phyloP scores from a whole-genome alignment of 352 stramenopile genomes.

The Pythium biforme region DNA sequence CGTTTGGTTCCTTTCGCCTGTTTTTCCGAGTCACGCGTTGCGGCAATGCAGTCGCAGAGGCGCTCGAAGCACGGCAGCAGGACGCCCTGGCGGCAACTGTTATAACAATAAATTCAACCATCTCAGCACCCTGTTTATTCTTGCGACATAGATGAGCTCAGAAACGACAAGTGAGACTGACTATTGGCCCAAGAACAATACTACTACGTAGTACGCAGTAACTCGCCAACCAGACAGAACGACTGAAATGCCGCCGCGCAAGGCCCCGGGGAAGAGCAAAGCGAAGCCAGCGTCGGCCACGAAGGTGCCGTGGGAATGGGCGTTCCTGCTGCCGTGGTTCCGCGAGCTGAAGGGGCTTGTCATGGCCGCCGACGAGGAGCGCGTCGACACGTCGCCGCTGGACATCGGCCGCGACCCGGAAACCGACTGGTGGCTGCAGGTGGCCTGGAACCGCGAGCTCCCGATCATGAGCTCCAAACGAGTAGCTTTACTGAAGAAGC shows the following conservation, averaged over 20 bases:
- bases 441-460: not conserved
- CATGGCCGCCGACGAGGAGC: not conserved
- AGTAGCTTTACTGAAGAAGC: not conserved
- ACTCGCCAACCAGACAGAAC: too few relatives aligned
- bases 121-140: too few relatives aligned
- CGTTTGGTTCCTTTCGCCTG: too few relatives aligned
- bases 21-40: too few relatives aligned
- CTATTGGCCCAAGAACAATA: too few relatives aligned
- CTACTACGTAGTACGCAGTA: too few relatives aligned
- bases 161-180: not conserved
- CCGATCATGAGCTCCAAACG: not conserved
- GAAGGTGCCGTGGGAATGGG: not conserved
- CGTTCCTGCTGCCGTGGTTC: not conserved
- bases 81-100: too few relatives aligned
- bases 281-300: too few relatives aligned
- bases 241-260: not conserved
- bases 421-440: not conserved
- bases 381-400: slow-evolving; percentile 1
- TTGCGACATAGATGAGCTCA: too few relatives aligned
- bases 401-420: slow-evolving; percentile 1
- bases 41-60: too few relatives aligned
- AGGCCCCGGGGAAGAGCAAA: not conserved
- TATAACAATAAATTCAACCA: too few relatives aligned
- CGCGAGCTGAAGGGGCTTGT: not conserved
- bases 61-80: too few relatives aligned